Evolutionary conservation across 2,329 filamentous ascomycete species (phyloP), one percentile per base, ranked within the genome.

Genomic region (Dactylellina leptospora): DNA sequence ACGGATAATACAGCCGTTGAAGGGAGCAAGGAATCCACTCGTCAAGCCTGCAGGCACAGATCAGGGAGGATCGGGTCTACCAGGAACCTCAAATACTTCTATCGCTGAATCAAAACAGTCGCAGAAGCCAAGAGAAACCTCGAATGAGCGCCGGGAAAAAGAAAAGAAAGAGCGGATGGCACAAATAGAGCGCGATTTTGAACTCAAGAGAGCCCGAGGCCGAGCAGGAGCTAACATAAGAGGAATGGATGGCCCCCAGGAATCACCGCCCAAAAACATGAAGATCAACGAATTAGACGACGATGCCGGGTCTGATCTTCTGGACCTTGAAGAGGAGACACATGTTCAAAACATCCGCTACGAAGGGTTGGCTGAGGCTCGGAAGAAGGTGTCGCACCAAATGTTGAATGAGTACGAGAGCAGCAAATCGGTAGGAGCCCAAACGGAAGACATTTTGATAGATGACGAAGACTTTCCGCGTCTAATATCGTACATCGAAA

Each of bases 161-260:
- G 59, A 64, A 20, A 72, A 72, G 33, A 18, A 36, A 33, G 59
- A 72, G 16, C 68, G 68, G 3, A 72, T 72, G 44, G 53, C 55
- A 6, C 30, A 59, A 30, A 72, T 72, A 11, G 36, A 58, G 6
- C n/a, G 16, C 42, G 33, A 54, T n/a, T 72, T 59, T 23, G 59
- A 20, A 3, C 27, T 23, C 16, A 68, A 60, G 16, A 33, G 38
- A 33, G 28, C 5, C 10, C 9, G 20, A 1, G 25, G 16, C 5
- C 10, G 25, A 9, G 9, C 20, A 25, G n/a, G n/a, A 27, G 22
- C 16, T 20, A 47, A 42, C n/a, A 4, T 50, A 2, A 30, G 16
- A 48, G 59, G 59, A 23, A 42, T 30, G 9, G 68, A 63, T 27
- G 59, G 51, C 23, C 23, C 45, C 18, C 38, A 50, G 6, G 68